These are phyloP conservation scores for Ustilago loliicola DNA, from an alignment of 1,284 basidiomycete species.

Conservation along the genomic window DNA sequence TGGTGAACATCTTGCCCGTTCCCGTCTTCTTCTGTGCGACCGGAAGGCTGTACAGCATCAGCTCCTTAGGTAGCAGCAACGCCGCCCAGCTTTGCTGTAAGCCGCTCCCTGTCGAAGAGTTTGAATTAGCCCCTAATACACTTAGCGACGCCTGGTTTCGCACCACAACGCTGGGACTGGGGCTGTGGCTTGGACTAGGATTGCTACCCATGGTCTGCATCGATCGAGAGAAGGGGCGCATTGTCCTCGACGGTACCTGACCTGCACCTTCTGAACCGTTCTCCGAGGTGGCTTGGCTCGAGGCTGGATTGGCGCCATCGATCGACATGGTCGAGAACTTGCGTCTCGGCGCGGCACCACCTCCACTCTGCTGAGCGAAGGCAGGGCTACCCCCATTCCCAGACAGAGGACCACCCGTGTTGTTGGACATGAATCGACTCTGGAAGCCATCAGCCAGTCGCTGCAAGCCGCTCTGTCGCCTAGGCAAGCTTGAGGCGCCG, in stretches of 20 bases:
- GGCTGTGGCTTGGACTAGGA: slow-evolving; percentile 9
- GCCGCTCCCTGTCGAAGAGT: slow-evolving; percentile 8
- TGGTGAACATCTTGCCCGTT: slow-evolving; percentile 69
- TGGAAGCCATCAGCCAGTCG: slow-evolving; percentile 35
- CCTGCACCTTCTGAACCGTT: slow-evolving; percentile 3
- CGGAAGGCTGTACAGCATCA: slow-evolving; percentile 61
- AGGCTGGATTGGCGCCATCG: slow-evolving; percentile 11
- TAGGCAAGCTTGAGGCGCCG: slow-evolving; percentile 7
- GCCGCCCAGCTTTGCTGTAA: slow-evolving; percentile 55
- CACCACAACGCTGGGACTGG: slow-evolving; percentile 15
- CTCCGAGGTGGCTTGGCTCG: slow-evolving; percentile 3
- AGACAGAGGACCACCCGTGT: neutral
- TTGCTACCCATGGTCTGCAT: slow-evolving; percentile 21
- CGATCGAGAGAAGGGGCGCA: slow-evolving; percentile 27
- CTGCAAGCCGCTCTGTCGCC: slow-evolving; percentile 36
- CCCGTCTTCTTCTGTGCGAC: slow-evolving; percentile 63
- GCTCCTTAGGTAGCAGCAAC: slow-evolving; percentile 61
- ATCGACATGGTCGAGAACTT: slow-evolving; percentile 43
- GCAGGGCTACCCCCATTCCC: neutral
- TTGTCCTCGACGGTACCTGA: neutral
- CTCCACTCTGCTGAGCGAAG: slow-evolving; percentile 3
- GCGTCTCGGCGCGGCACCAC: slow-evolving; percentile 21
- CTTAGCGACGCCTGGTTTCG: slow-evolving; percentile 3
- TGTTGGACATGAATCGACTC: slow-evolving; percentile 24
- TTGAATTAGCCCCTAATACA: neutral